Base-by-base conservation (phyloP, 2,329 filamentous ascomycete genomes). In the Diplodia seriata region DNA sequence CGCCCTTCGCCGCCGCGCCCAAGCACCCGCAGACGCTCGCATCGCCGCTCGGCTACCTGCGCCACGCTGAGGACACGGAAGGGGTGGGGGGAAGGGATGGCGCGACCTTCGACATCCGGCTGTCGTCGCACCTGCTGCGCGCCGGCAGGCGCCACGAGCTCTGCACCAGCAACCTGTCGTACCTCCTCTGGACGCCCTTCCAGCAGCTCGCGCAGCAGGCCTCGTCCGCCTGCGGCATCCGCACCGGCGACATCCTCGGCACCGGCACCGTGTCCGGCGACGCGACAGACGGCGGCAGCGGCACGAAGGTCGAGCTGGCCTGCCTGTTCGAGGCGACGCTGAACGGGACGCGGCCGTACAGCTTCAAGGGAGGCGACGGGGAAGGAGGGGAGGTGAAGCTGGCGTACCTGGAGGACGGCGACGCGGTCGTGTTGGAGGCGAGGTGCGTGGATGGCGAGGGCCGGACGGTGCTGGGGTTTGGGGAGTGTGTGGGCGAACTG, bases 101-200 rank as follows among this genome's bases (percentile, higher is more conserved):
- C n/a, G n/a, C n/a, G n/a, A 76, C 74, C 29, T 77, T 76, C 63
- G 68, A 70, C 5, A 73, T 78, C 33, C 69, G 70, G 20, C 69
- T 78, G 1, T 66, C 72, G 33, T 73, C 69, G 1, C 67, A 73
- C 38, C 66, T 78, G 14, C 62, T 68, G 14, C 68, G 76, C 8
- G 72, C 71, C 26, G 73, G 73, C 0, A 38, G 49, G 1, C 53
- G 15, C 11, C 73, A 73, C 9, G 72, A 55, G 20, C 74, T 73
- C 0, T 77, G 76, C 57, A 72, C 23, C 70, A 66, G 75, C 77
- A 43, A 73, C 71, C 56, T 82, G 72, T 72, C 76, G 72, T 72
- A 80, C 72, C 49, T 82, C 73, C 81, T 82, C 64, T 83, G 81
- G 81, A 82, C 81, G 14, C 80, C 81, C n/a, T 76, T 79, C 57